Base-by-base conservation (phyloP, 2,329 filamentous ascomycete species). In the Pseudopithomyces maydicus region DNA sequence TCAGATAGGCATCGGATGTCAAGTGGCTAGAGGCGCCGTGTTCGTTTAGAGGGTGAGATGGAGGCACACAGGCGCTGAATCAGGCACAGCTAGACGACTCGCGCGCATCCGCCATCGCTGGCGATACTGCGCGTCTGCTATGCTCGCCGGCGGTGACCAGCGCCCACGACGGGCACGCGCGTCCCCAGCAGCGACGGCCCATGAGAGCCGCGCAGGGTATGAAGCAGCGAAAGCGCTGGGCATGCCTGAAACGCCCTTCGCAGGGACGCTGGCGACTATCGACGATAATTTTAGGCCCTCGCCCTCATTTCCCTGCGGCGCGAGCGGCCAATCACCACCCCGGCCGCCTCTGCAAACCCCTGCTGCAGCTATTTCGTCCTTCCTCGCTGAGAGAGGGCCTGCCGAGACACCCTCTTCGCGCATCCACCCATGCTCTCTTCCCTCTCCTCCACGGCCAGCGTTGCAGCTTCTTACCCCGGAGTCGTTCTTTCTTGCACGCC, bases 401-500 rank as follows among this genome's bases (percentile, higher is more conserved):
- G 58, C 55, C 56, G 49, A 54, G 49, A 54, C 54, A 53, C 49
- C 56, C 61, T 58, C 52, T 46, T 52, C 38, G 54, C 48, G 35
- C 29, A 45, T 56, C 61, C 65, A 65, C 65, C 68, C 64, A 70
- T 66, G 65, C 58, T 66, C 59, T 67, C 38, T 41, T 41, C 62
- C 57, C 64, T 62, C 54, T 64, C 60, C 60, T 63, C 63, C 65
- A 64, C 61, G 63, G 62, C 65, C 67, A 61, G 56, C 58, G 67
- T 70, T 68, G 70, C 67, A 73, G 70, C 68, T 72, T 64, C 67
- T 68, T 70, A 69, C 71, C 71, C 48, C 64, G 45, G 69, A 74
- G 72, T 72, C 69, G 71, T 69, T 73, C 71, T 65, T 65, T 66
- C 61, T 57, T 62, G 57, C 64, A 65, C 54, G 62, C 66, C 65